Percentiles rank a stretch among this genome's conserved stretches.
These are phyloP conservation scores for Penicillium sp. DNA, from an alignment of 2,329 filamentous ascomycete genomes.

Conservation along the genomic window DNA sequence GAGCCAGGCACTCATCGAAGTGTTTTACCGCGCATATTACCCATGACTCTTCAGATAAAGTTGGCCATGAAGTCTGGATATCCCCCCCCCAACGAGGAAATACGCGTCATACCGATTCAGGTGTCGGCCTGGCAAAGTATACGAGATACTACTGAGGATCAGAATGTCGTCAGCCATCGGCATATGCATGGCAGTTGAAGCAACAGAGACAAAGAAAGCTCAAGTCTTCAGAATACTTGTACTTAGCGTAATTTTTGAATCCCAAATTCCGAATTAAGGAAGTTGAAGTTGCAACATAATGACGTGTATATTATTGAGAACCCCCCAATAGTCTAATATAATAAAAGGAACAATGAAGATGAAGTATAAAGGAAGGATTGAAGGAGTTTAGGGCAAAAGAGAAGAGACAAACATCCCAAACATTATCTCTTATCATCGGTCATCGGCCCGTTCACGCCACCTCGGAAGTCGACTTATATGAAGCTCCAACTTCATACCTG, in stretches of 20 bases:
- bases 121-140: neutral
- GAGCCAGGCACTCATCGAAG: neutral
- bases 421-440: slow-evolving; percentile 22
- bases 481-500: neutral
- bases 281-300: neutral
- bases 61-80: neutral
- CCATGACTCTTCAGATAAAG: neutral
- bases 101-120: neutral
- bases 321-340: too few relatives aligned
- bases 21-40: neutral
- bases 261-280: neutral
- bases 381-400: neutral
- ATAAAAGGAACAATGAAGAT: too few relatives aligned
- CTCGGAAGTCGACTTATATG: slow-evolving; percentile 7
- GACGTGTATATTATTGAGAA: neutral
- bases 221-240: neutral
- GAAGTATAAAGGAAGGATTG: neutral
- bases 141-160: neutral
- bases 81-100: neutral
- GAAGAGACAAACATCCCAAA: neutral
- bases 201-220: neutral
- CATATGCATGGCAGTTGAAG: neutral
- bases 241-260: neutral
- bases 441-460: slow-evolving; percentile 14
- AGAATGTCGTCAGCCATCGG: slow-evolving; percentile 1